Evolutionary conservation across 2,329 filamentous ascomycete species (phyloP).

Genomic region (Nothophaeocryptopus gaeumannii): DNA sequence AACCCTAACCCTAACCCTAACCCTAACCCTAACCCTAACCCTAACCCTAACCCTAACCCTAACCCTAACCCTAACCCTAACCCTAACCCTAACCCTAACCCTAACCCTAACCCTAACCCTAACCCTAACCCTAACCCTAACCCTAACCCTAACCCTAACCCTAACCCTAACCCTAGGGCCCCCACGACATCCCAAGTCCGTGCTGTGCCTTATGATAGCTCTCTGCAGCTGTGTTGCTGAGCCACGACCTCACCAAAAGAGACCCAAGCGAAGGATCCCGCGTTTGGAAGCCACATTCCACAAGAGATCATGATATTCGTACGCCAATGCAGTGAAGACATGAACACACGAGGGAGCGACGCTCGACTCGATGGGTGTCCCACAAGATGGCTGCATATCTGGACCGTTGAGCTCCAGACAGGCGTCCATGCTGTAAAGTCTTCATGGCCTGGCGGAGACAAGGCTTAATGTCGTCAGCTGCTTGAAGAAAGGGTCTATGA

Average conservation of each 20-base stretch:
- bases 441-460: background rate
- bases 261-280: conserved; percentile 1
- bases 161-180: too few species aligned
- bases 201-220: background rate
- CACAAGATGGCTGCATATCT: conserved; percentile 1
- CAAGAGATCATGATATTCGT: conserved; percentile 1
- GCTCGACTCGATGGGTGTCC: background rate
- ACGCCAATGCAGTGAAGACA: background rate
- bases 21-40: too few species aligned
- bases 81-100: too few species aligned
- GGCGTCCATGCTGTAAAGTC: conserved; percentile 1
- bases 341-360: background rate
- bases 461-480: background rate
- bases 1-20: too few species aligned
- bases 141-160: too few species aligned
- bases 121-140: too few species aligned
- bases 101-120: too few species aligned
- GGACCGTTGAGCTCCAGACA: background rate
- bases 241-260: background rate
- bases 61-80: too few species aligned
- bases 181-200: background rate
- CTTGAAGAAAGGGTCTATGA: background rate
- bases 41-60: too few species aligned
- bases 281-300: background rate
- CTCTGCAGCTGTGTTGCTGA: background rate